Evolutionary conservation across 2,329 filamentous ascomycete species (phyloP).

Genomic region (Fusarium cyanostomum): DNA sequence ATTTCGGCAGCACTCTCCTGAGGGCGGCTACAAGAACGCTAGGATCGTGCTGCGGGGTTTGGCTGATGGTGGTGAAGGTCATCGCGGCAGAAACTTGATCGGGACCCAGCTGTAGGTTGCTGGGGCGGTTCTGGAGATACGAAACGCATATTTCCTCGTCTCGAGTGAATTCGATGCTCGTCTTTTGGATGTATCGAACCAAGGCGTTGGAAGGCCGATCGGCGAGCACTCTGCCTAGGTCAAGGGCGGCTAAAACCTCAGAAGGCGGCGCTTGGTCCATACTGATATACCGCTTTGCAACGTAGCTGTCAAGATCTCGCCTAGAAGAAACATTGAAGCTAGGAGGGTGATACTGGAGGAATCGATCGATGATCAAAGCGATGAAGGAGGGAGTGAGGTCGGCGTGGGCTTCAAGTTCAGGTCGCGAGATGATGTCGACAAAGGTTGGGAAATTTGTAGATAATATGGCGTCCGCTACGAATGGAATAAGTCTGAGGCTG

Average conservation of each 20-base stretch:
- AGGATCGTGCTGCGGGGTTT: constrained; percentile 63
- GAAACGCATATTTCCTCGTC: constrained; percentile 73
- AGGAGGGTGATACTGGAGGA: constrained; percentile 85
- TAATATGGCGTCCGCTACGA: constrained; percentile 85
- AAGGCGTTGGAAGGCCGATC: constrained; percentile 66
- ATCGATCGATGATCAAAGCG: constrained; percentile 82
- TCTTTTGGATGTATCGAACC: constrained; percentile 75
- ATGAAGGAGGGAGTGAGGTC: constrained; percentile 76
- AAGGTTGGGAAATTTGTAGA: constrained; percentile 82
- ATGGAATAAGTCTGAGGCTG: constrained; percentile 57
- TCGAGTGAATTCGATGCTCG: constrained; percentile 77
- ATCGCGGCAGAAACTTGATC: constrained; percentile 85
- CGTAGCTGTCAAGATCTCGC: constrained; percentile 73
- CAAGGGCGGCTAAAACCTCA: constrained; percentile 75
- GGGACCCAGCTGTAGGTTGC: constrained; percentile 73
- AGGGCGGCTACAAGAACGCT: constrained; percentile 68
- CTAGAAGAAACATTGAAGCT: constrained; percentile 82
- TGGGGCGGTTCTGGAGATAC: constrained; percentile 63
- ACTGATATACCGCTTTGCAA: constrained; percentile 73
- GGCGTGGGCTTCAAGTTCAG: constrained; percentile 70
- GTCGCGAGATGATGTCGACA: constrained; percentile 76
- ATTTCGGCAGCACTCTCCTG: constrained; percentile 67
- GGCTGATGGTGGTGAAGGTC: constrained; percentile 70
- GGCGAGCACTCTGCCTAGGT: constrained; percentile 72
- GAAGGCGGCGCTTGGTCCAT: constrained; percentile 73